Conservation (phyloP, 2,329 filamentous ascomycete species). For the Trichoderma brevicompactum region DNA sequence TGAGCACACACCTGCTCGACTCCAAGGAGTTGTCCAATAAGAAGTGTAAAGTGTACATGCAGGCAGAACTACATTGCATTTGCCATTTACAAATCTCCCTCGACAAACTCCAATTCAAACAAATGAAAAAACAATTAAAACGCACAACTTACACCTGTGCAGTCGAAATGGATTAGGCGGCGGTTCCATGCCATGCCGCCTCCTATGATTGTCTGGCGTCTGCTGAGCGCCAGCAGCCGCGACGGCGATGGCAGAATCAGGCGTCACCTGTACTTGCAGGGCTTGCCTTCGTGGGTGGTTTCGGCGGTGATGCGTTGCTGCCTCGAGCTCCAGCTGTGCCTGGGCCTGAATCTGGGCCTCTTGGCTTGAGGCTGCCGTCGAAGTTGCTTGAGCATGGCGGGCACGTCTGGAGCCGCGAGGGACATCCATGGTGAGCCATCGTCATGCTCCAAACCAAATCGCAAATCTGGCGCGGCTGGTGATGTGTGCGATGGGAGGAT, state of each 20-base stretch:
- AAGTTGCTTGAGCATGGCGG: conserved; percentile 37
- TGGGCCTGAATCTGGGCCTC: conserved; percentile 24
- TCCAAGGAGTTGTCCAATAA: too few species aligned
- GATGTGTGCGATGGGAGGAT: not conserved
- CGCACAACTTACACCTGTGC: conserved; percentile 41
- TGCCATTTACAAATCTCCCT: too few species aligned
- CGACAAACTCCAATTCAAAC: too few species aligned
- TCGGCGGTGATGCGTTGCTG: conserved; percentile 19
- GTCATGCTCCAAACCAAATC: not conserved
- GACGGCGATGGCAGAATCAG: conserved; percentile 17
- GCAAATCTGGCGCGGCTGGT: too few species aligned
- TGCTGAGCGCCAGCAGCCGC: conserved; percentile 30
- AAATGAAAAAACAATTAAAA: conserved; percentile 8
- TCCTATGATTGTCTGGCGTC: conserved; percentile 35
- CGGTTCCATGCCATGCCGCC: conserved; percentile 23
- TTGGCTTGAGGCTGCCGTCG: conserved; percentile 30
- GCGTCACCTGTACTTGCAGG: conserved; percentile 31
- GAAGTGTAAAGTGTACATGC: too few species aligned
- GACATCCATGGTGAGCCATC: conserved; percentile 37
- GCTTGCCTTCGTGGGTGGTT: conserved; percentile 24
- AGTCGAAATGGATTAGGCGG: conserved; percentile 46
- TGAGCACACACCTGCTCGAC: not conserved
- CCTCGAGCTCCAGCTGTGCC: conserved; percentile 27
- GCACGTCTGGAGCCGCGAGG: conserved; percentile 40
- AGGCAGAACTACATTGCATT: too few species aligned